phyloP scores from a whole-genome alignment of 805 yeast species.

The Hanseniaspora occidentalis region DNA sequence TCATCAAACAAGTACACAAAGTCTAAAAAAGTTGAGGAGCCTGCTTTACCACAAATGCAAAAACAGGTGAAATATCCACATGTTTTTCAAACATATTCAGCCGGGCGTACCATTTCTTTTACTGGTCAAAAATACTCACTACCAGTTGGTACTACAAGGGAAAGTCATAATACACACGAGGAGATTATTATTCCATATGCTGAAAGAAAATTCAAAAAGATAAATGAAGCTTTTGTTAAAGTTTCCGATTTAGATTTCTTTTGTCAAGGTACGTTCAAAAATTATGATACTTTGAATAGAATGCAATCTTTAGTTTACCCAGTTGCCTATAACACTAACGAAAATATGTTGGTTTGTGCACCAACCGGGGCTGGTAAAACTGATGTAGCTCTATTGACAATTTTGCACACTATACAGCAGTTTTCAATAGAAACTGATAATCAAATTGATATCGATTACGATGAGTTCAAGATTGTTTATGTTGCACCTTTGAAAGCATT shows the following conservation, averaged over 20 bases:
- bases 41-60: constrained; percentile 44
- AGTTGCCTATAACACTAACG: constrained; percentile 85
- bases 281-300: constrained; percentile 65
- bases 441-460: constrained; percentile 57
- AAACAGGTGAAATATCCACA: constrained; percentile 66
- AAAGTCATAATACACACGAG: constrained; percentile 51
- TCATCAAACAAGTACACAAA: constrained; percentile 11
- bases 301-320: constrained; percentile 88
- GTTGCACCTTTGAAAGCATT: constrained; percentile 90
- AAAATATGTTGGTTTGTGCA: constrained; percentile 92
- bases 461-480: constrained; percentile 80
- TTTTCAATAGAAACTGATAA: constrained; percentile 42
- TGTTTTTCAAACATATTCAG: constrained; percentile 62
- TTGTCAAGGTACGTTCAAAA: constrained; percentile 75
- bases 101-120: constrained; percentile 57
- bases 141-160: constrained; percentile 71
- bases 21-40: constrained; percentile 16
- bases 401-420: constrained; percentile 68
- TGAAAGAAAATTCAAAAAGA: constrained; percentile 27
- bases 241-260: constrained; percentile 57
- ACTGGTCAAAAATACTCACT: constrained; percentile 70
- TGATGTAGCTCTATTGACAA: constrained; percentile 75
- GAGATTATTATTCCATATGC: constrained; percentile 77
- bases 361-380: constrained; percentile 99
- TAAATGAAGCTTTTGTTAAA: constrained; percentile 34